Base-by-base conservation (phyloP, 371 early-diverging fungal species). In the Lichtheimia ramosa region DNA sequence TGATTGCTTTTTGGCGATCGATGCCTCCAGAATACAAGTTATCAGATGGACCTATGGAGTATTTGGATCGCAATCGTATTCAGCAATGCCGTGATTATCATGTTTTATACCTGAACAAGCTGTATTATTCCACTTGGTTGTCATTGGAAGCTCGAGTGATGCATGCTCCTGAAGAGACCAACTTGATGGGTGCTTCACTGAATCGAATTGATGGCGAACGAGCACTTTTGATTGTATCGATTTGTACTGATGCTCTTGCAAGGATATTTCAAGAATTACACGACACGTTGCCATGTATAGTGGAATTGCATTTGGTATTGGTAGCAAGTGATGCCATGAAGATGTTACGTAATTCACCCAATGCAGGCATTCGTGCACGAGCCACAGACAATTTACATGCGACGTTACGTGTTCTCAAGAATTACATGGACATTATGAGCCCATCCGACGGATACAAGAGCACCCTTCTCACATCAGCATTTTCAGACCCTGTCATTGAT, bases 261-360 rank as follows among this genome's bases (percentile, higher is more conserved):
- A 71, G 71, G 25, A 66, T 75, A 3, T 70, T 66, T 23, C 61
- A 70, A 39, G 66, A 63, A 0, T 48, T 79, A 2, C 63, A 58
- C 25, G 53, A 53, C 28, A 64, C 67, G 3, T 24, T 65, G 2
- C 74, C 79, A 1, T 79, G 79, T 40, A 51, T 59, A 2, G 43
- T 79, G 0, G 79, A 79, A 24, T 20, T 70, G 25, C 76, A 79
- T 46, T 75, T 74, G 74, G 24, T 79, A 5, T 10, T 71, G 16
- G 60, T 79, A 15, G 70, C 71, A 10, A 56, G 65, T 34, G 74
- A 75, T 55, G 70, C 70, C 14, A 62, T 70, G 63, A 46, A 51
- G 1, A 52, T 70, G 60, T 28, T 77, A 15, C 62, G 61, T 7
- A 57, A 61, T 7, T 65, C 73, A 0, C 54, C 60, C 2, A 68